Conservation (phyloP, 192 early-diverging fungal genomes). For the Coemansia sp. region DNA sequence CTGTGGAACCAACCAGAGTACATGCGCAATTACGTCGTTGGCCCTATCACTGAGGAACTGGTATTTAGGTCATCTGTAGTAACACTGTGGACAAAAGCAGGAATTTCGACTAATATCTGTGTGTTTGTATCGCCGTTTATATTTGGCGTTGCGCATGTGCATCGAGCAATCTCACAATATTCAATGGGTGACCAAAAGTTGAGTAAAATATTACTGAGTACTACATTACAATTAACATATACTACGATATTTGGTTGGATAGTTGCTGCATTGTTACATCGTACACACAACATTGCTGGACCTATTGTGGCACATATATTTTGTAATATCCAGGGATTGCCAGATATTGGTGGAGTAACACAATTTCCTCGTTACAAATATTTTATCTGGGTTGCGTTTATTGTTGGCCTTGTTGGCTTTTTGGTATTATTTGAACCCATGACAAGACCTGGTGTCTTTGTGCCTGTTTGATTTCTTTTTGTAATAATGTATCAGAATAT, state of each 20-base stretch:
- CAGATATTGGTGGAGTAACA: constrained; percentile 4
- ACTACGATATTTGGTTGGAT: constrained; percentile 47
- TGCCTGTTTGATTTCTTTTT: constrained; percentile 2
- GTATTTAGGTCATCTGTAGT: constrained; percentile 34
- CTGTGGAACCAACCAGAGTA: constrained; percentile 4
- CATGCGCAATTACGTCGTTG: constrained; percentile 35
- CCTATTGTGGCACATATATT: constrained; percentile 30
- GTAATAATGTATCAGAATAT: too few species aligned
- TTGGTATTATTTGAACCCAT: constrained; percentile 41
- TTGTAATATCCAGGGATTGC: constrained; percentile 41
- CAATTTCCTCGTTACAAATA: constrained; percentile 7
- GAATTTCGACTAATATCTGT: background rate
- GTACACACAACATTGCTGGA: constrained; percentile 24
- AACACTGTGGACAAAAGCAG: constrained; percentile 24
- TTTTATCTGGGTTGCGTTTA: constrained; percentile 30
- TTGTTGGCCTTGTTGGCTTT: constrained; percentile 17
- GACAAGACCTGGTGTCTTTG: constrained; percentile 34
- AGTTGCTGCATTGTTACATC: constrained; percentile 24
- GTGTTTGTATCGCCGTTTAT: constrained; percentile 36
- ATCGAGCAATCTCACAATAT: constrained; percentile 18
- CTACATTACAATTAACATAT: constrained; percentile 30
- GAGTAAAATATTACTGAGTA: background rate
- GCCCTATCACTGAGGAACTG: constrained; percentile 40
- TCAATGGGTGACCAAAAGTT: background rate
- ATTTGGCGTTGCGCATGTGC: constrained; percentile 43